These are phyloP conservation scores for Neoboletus subvelutipes DNA, from an alignment of 768 basidiomycete genomes.

Conservation along the genomic window DNA sequence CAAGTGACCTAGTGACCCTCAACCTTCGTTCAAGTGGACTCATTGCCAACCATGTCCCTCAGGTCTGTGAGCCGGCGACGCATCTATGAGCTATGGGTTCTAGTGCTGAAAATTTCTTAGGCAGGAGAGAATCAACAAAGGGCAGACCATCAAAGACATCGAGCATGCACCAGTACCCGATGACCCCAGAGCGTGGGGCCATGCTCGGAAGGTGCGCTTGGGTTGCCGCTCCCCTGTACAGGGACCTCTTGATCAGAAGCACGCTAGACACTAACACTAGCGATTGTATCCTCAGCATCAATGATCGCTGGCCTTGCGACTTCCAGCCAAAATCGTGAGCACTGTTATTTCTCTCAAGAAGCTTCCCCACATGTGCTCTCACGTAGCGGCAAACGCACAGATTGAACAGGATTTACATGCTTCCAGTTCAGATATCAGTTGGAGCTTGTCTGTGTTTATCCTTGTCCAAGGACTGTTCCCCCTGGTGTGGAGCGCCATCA, in stretches of 20 bases:
- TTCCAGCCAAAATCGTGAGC: conserved; percentile 30
- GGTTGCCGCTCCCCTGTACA: too few relatives aligned
- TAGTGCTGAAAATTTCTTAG: conserved; percentile 2
- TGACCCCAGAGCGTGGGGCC: conserved; percentile 62
- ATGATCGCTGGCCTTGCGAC: conserved; percentile 28
- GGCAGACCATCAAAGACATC: conserved; percentile 25
- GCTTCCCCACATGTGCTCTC: neutral
- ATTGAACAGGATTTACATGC: conserved; percentile 63
- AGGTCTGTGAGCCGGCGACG: conserved; percentile 6
- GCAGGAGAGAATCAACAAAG: neutral
- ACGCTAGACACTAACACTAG: conserved; percentile 23
- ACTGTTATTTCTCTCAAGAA: neutral
- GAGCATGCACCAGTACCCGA: conserved; percentile 46
- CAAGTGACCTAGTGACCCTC: conserved; percentile 2
- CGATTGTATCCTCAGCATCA: conserved; percentile 30
- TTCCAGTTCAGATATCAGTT: conserved; percentile 59
- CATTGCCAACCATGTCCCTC: conserved; percentile 7
- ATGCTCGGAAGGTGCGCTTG: conserved; percentile 48
- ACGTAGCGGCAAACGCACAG: conserved; percentile 62
- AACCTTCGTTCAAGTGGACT: neutral
- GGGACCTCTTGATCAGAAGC: neutral
- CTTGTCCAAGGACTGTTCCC: conserved; percentile 68
- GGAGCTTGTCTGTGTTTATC: conserved; percentile 70
- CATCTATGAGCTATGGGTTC: neutral
- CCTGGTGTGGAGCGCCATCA: conserved; percentile 65